These are phyloP conservation scores for Termitomyces sp. DNA, from an alignment of 768 basidiomycete genomes.

Conservation along the genomic window DNA sequence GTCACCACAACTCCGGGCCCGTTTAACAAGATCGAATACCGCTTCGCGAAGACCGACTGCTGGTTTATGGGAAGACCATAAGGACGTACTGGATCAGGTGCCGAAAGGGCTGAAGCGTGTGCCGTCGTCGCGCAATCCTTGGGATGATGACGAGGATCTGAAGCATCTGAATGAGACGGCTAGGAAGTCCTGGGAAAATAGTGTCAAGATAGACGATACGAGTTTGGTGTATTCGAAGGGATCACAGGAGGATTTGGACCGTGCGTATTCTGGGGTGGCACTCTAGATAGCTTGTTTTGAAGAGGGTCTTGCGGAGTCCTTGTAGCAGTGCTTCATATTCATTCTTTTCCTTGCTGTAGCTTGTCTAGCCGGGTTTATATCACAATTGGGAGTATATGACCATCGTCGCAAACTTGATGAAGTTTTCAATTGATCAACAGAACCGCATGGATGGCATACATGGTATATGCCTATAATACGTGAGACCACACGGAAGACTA, in stretches of 20 bases:
- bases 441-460: no score
- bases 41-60: conserved; percentile 9
- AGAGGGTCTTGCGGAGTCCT: neutral
- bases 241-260: conserved; percentile 2
- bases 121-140: neutral
- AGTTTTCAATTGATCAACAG: no score
- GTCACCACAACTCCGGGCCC: conserved; percentile 6
- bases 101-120: neutral
- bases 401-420: no score
- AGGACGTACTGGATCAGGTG: conserved; percentile 2
- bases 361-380: neutral
- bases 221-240: conserved; percentile 7
- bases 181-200: neutral
- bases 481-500: no score
- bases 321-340: neutral
- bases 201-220: neutral
- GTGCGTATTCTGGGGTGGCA: conserved; percentile 13
- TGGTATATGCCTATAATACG: no score
- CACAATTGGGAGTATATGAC: no score
- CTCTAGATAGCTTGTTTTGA: neutral
- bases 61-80: conserved; percentile 11
- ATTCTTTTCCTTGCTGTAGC: neutral
- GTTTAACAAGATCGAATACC: conserved; percentile 4
- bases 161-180: neutral
- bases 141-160: conserved; percentile 1